Percentiles rank a stretch among this genome's conserved stretches.
Evolutionary conservation across 2,329 filamentous ascomycete genomes (phyloP).

Genomic region (Penicillium expansum): DNA sequence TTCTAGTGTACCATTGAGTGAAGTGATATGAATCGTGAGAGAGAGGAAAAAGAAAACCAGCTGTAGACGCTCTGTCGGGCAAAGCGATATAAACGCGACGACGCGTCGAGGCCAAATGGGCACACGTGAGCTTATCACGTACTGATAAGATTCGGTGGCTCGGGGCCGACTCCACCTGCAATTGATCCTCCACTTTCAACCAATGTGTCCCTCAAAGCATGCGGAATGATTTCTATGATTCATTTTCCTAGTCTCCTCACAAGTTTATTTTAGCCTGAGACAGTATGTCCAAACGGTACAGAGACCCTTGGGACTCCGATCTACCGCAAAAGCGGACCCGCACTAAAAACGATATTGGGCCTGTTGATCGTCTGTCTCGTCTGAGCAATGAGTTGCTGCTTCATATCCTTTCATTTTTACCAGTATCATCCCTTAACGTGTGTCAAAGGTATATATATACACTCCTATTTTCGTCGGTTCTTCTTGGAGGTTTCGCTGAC

Average conservation of each 20-base stretch:
- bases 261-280: background rate
- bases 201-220: background rate
- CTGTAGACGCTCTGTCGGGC: background rate
- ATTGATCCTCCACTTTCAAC: background rate
- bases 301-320: constrained; percentile 16
- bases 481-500: background rate
- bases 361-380: constrained; percentile 62
- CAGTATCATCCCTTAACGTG: constrained; percentile 64
- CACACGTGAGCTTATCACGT: constrained; percentile 9
- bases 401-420: constrained; percentile 75
- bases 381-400: constrained; percentile 87
- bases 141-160: background rate
- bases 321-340: constrained; percentile 47
- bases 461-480: background rate
- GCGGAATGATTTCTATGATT: background rate
- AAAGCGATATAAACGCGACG: background rate
- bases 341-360: constrained; percentile 17
- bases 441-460: constrained; percentile 55
- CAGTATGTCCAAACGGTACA: constrained; percentile 37
- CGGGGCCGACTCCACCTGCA: background rate
- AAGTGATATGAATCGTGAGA: background rate
- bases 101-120: constrained; percentile 12
- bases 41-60: background rate
- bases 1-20: background rate
- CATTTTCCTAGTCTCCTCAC: background rate